Evolutionary conservation across 495 filamentous ascomycete genomes (phyloP).

Genomic region (Friedmanniomyces endolithicus): DNA sequence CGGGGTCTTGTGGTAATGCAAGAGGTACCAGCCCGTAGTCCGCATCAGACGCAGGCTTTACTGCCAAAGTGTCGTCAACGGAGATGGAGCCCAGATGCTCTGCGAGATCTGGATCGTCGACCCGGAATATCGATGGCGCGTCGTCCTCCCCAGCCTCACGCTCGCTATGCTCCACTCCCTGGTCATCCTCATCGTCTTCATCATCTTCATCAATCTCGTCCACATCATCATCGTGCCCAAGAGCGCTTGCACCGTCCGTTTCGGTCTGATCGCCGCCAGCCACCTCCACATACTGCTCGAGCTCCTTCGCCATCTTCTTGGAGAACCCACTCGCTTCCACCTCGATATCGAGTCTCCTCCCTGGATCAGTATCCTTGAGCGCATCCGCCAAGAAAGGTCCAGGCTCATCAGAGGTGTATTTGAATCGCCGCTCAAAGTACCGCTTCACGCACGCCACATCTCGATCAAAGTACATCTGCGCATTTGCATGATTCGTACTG

Average conservation of each 20-base stretch:
- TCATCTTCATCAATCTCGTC: slow-evolving; percentile 12
- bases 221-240: slow-evolving; percentile 17
- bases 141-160: slow-evolving; percentile 10
- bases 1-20: slow-evolving; percentile 9
- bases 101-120: slow-evolving; percentile 11
- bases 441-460: slow-evolving; percentile 89
- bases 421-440: slow-evolving; percentile 80
- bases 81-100: slow-evolving; percentile 5
- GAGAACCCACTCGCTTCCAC: slow-evolving; percentile 92
- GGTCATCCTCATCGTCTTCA: slow-evolving; percentile 12
- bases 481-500: slow-evolving; percentile 85
- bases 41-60: slow-evolving; percentile 3
- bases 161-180: slow-evolving; percentile 4
- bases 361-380: slow-evolving; percentile 53
- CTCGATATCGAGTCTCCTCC: slow-evolving; percentile 66
- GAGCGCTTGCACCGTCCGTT: slow-evolving; percentile 36
- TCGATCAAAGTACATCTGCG: slow-evolving; percentile 88
- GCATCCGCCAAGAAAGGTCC: slow-evolving; percentile 80
- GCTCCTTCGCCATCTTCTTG: slow-evolving; percentile 85
- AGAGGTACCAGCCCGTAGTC: slow-evolving; percentile 15
- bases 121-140: neutral
- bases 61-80: slow-evolving; percentile 2
- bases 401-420: slow-evolving; percentile 66
- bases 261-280: slow-evolving; percentile 43
- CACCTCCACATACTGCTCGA: slow-evolving; percentile 77